These are phyloP conservation scores for Macrolepiota fuliginosa DNA, from an alignment of 768 basidiomycete genomes.

Conservation along the genomic window DNA sequence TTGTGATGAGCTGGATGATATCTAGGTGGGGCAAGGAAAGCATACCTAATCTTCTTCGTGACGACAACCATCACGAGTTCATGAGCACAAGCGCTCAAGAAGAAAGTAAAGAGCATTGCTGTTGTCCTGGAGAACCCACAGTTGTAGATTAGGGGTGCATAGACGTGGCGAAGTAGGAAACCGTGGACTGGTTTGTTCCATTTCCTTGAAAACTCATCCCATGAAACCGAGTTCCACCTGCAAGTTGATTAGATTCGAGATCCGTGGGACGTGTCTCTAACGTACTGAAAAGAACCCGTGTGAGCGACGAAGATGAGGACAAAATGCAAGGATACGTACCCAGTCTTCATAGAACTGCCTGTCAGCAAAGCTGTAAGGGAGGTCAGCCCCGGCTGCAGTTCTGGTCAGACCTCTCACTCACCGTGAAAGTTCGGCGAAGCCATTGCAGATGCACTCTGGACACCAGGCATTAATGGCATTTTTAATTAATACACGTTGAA, in stretches of 20 bases:
- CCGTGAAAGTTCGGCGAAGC: constrained; percentile 91
- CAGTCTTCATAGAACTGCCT: constrained; percentile 97
- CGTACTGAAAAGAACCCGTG: neutral
- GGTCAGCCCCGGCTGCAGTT: neutral
- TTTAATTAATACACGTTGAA: neutral
- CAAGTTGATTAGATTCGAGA: neutral
- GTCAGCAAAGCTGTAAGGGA: constrained; percentile 78
- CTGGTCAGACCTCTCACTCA: constrained; percentile 32
- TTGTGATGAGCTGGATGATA: neutral
- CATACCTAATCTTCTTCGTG: constrained; percentile 82
- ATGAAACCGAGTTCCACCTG: constrained; percentile 95
- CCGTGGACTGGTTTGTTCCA: constrained; percentile 98
- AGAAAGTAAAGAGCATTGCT: constrained; percentile 94
- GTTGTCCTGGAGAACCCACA: constrained; percentile 56
- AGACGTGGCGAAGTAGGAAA: constrained; percentile 95
- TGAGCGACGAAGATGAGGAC: neutral
- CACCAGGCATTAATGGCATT: neutral
- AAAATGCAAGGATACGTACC: constrained; percentile 39
- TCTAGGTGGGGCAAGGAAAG: neutral
- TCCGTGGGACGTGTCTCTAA: neutral
- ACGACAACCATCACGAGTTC: constrained; percentile 97
- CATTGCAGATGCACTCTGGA: constrained; percentile 94
- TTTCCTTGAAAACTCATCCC: constrained; percentile 97
- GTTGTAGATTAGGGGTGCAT: constrained; percentile 84
- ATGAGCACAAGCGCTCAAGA: constrained; percentile 85